These are phyloP conservation scores for Pestalotiopsis sp. DNA, from an alignment of 2,329 filamentous ascomycete genomes.

Conservation along the genomic window DNA sequence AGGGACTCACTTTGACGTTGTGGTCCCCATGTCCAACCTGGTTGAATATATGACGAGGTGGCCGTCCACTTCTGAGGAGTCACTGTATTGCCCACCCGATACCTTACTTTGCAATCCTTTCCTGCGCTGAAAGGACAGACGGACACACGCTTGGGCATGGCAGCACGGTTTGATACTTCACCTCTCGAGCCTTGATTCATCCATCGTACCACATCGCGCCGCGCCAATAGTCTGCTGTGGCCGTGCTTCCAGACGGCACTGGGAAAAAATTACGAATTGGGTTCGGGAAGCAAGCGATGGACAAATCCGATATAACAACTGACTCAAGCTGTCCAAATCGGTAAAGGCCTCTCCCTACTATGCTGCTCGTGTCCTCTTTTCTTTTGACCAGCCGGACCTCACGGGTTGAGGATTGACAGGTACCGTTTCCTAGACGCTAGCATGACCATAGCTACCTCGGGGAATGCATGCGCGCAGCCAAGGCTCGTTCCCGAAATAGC, in stretches of 20 bases:
- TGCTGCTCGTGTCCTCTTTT: not conserved
- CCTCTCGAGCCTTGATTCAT: not conserved
- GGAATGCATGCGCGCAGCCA: not conserved
- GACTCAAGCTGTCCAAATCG: not conserved
- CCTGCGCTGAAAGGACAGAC: not conserved
- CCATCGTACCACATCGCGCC: not conserved
- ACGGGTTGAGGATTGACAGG: not conserved
- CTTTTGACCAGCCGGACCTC: not conserved
- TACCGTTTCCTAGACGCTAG: not conserved
- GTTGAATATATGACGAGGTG: not conserved
- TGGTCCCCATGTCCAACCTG: not conserved
- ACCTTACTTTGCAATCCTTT: not conserved
- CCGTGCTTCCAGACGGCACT: not conserved
- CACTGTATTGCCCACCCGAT: not conserved
- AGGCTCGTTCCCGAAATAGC: slow-evolving; percentile 23
- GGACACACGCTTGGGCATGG: not conserved
- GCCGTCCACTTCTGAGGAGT: not conserved
- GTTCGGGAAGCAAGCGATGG: not conserved
- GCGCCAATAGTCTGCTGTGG: not conserved
- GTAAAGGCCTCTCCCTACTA: not conserved
- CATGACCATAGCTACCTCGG: not conserved
- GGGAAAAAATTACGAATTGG: not conserved
- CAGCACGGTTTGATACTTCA: not conserved
- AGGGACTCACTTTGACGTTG: not conserved
- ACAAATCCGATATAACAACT: not conserved